phyloP scores from a whole-genome alignment of 345 rosid genomes.

The Acer saccharum region DNA sequence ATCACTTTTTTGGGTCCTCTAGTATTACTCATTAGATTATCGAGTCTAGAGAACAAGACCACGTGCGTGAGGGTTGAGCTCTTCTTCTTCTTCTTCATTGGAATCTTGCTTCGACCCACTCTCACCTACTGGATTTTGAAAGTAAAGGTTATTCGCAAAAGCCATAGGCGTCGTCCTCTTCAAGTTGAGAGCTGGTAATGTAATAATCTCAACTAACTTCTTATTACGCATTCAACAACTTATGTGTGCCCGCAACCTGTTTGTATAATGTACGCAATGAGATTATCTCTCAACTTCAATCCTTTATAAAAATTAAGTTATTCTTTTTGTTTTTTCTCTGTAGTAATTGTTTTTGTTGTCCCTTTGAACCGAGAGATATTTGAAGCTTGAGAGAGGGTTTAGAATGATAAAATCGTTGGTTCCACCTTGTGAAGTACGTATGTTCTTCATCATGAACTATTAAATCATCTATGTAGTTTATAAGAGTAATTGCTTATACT shows the following conservation, averaged over 20 bases:
- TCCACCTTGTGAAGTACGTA: slow-evolving; percentile 8
- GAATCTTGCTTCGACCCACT: no score
- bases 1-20: no score
- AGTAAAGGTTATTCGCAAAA: no score
- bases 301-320: no score
- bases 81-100: no score
- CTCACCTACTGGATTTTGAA: no score
- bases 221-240: no score
- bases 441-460: not conserved
- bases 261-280: slow-evolving; percentile 4
- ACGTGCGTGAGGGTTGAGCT: no score
- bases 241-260: not conserved
- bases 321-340: not conserved
- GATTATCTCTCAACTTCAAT: not conserved
- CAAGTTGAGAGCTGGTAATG: not conserved
- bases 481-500: not conserved
- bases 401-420: slow-evolving; percentile 11
- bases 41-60: no score
- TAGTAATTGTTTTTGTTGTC: not conserved
- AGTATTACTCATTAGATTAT: no score
- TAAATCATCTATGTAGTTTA: not conserved
- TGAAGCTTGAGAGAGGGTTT: slow-evolving; percentile 3
- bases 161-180: not conserved
- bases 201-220: not conserved
- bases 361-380: not conserved